Evolutionary conservation across 2,329 filamentous ascomycete genomes (phyloP).

Genomic region (Thelonectria discophora): DNA sequence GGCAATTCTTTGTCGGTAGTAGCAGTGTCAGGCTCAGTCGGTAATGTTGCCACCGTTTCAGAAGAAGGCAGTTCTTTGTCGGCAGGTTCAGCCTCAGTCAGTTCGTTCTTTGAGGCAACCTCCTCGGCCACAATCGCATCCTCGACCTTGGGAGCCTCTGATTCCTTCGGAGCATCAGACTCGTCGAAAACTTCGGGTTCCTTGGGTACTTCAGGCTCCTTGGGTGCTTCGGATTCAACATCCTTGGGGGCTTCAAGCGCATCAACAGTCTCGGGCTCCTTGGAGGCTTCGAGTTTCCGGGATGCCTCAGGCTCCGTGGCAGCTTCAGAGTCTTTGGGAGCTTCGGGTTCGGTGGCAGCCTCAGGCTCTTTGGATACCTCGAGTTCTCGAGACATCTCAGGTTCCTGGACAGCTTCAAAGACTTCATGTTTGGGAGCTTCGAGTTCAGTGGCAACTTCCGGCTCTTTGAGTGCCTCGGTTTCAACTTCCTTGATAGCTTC

Average conservation of each 20-base stretch:
- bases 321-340: no score
- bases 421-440: not conserved
- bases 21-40: no score
- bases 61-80: no score
- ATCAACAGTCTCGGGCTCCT: not conserved
- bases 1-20: no score
- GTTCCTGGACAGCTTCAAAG: no score
- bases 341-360: no score
- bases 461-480: not conserved
- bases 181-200: not conserved
- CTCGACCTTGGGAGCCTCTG: not conserved
- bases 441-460: no score
- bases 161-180: not conserved
- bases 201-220: not conserved
- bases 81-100: no score
- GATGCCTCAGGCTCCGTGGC: not conserved
- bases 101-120: not conserved
- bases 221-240: no score
- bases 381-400: no score
- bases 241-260: not conserved
- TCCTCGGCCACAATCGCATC: not conserved
- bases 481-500: constrained; percentile 5
- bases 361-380: no score
- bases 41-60: no score
- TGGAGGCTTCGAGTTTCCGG: not conserved